phyloP scores from a whole-genome alignment of 176 grass and related monocot genomes.

The Avena eriantha region DNA sequence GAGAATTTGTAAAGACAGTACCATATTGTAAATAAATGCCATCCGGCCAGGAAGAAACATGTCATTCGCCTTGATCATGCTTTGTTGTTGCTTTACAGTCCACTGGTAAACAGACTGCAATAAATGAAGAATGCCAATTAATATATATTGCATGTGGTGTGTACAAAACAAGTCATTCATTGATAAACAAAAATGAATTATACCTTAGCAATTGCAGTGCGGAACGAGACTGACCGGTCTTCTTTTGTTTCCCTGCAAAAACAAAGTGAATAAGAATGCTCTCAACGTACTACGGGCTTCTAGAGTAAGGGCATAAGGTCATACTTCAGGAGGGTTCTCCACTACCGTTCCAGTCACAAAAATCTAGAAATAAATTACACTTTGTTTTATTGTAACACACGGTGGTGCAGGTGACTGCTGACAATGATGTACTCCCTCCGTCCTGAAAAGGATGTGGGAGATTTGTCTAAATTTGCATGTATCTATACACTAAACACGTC shows the following conservation, averaged over 20 bases:
- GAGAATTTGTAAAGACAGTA: slow-evolving; percentile 44
- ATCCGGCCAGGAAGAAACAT: slow-evolving; percentile 98
- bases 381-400: not conserved
- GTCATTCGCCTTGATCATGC: slow-evolving; percentile 82
- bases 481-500: too few relatives aligned
- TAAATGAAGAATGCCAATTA: slow-evolving; percentile 41
- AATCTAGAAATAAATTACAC: not conserved
- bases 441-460: too few relatives aligned
- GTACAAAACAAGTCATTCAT: not conserved
- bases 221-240: slow-evolving; percentile 74
- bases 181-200: slow-evolving; percentile 26
- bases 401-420: not conserved
- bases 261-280: slow-evolving; percentile 29
- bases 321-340: slow-evolving; percentile 7
- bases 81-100: slow-evolving; percentile 92
- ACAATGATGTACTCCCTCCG: not conserved
- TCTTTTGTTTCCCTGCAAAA: slow-evolving; percentile 69
- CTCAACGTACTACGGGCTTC: not conserved
- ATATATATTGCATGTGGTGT: slow-evolving; percentile 18
- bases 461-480: too few relatives aligned
- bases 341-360: slow-evolving; percentile 2
- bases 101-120: slow-evolving; percentile 94
- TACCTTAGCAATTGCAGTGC: slow-evolving; percentile 94
- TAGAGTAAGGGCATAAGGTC: not conserved
- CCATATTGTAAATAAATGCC: slow-evolving; percentile 98